Evolutionary conservation across 2,329 filamentous ascomycete genomes (phyloP).

Genomic region (Simplicillium aogashimaense): DNA sequence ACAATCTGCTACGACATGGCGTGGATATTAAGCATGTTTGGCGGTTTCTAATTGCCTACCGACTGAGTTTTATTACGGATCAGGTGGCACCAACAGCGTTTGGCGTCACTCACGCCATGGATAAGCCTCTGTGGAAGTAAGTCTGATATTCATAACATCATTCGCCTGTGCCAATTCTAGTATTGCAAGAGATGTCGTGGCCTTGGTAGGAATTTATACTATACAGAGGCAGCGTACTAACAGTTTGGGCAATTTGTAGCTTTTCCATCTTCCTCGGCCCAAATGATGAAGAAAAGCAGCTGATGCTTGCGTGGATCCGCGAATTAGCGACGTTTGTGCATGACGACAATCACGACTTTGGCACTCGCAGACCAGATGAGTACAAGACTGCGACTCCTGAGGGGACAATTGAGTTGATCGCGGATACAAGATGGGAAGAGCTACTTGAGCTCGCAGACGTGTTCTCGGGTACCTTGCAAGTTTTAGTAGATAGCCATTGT

Average conservation of each 20-base stretch:
- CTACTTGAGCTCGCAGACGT: constrained; percentile 16
- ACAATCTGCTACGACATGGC: constrained; percentile 19
- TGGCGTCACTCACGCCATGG: constrained; percentile 28
- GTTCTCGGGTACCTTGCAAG: too few relatives aligned
- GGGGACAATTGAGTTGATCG: constrained; percentile 20
- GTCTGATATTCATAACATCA: constrained; percentile 6
- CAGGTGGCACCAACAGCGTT: constrained; percentile 22
- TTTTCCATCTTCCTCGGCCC: constrained; percentile 28
- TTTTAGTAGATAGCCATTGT: too few relatives aligned
- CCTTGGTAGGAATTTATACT: too few relatives aligned
- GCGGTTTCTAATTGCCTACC: constrained; percentile 30
- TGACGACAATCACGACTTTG: constrained; percentile 18
- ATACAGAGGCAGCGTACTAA: too few relatives aligned
- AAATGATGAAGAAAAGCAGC: constrained; percentile 16
- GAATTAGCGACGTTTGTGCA: constrained; percentile 27
- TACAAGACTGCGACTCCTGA: constrained; percentile 23
- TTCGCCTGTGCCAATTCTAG: neutral
- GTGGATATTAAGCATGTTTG: constrained; percentile 23
- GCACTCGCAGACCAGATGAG: constrained; percentile 21
- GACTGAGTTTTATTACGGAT: constrained; percentile 29
- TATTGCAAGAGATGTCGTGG: too few relatives aligned
- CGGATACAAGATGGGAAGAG: constrained; percentile 24
- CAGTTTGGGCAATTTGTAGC: constrained; percentile 8
- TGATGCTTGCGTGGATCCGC: constrained; percentile 28
- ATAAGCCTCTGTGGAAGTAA: constrained; percentile 32